A percentile compares a stretch with the other conserved stretches of the same genome.
Evolutionary conservation across 768 basidiomycete genomes (phyloP).

Genomic region (Lactarius sp.): DNA sequence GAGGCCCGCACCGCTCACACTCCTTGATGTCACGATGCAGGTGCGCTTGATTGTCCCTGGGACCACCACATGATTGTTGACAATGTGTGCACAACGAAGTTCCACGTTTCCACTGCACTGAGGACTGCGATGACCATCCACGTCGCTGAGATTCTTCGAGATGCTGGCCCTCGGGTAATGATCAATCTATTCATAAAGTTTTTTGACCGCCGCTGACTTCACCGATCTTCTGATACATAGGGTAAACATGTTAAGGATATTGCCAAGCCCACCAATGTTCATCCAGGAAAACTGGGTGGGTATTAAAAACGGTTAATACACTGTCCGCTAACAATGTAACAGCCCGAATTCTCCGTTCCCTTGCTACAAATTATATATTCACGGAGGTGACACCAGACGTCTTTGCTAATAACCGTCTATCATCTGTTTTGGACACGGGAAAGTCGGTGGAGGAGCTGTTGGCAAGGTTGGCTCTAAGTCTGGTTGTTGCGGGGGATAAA

Average conservation of each 20-base stretch:
- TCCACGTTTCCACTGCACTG: constrained; percentile 2
- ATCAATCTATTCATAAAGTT: background rate
- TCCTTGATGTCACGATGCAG: constrained; percentile 4
- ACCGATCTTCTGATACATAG: background rate
- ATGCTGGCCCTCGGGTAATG: constrained; percentile 18
- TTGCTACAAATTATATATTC: constrained; percentile 32
- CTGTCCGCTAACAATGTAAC: background rate
- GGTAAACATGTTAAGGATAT: constrained; percentile 36
- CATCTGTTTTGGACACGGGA: constrained; percentile 33
- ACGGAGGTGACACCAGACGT: constrained; percentile 28
- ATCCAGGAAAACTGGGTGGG: constrained; percentile 22
- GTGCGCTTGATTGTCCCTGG: background rate
- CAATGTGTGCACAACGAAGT: background rate
- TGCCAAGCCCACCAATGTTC: constrained; percentile 30
- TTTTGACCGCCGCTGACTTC: no score
- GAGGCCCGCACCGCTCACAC: constrained; percentile 1
- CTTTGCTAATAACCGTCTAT: constrained; percentile 31
- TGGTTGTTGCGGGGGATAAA: no score
- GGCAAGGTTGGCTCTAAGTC: no score
- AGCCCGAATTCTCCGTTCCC: constrained; percentile 31
- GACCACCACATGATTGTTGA: background rate
- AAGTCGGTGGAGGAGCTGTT: constrained; percentile 26
- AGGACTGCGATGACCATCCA: background rate
- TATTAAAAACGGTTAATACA: background rate
- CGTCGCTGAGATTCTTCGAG: constrained; percentile 22